phyloP scores from a whole-genome alignment of 495 filamentous ascomycete genomes.

The Rostrohypoxylon terebratum region DNA sequence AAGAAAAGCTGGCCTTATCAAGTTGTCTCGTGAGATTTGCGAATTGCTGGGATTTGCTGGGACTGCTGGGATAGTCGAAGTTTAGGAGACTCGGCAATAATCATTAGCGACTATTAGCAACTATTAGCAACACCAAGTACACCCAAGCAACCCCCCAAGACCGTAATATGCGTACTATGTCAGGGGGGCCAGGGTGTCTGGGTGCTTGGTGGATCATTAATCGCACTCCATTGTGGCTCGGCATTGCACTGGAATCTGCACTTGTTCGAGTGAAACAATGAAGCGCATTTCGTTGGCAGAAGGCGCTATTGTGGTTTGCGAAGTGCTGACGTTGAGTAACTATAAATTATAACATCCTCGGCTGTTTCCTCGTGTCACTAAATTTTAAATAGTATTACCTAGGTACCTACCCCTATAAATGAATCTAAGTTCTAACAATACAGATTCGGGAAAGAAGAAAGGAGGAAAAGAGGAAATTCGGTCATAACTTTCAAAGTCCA shows the following conservation, averaged over 20 bases:
- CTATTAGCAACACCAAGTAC: constrained; percentile 18
- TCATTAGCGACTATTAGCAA: constrained; percentile 18
- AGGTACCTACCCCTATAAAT: not conserved
- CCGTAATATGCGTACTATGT: constrained; percentile 28
- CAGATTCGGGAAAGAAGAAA: not conserved
- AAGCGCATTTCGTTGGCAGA: constrained; percentile 16
- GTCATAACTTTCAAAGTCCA: not conserved
- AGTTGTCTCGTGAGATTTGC: constrained; percentile 38
- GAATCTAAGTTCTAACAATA: not conserved
- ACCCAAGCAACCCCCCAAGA: not conserved
- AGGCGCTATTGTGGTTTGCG: constrained; percentile 9
- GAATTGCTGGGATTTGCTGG: constrained; percentile 32
- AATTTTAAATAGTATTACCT: not conserved
- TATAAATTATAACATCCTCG: constrained; percentile 14
- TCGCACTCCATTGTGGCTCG: constrained; percentile 35
- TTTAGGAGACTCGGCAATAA: constrained; percentile 30
- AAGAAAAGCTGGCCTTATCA: constrained; percentile 34
- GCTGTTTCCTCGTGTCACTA: constrained; percentile 20
- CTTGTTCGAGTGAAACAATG: constrained; percentile 29
- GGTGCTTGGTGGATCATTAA: constrained; percentile 30
- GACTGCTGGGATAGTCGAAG: constrained; percentile 22
- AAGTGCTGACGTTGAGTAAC: constrained; percentile 25
- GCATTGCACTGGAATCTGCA: constrained; percentile 28
- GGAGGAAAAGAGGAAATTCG: not conserved
- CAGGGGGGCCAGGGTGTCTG: constrained; percentile 29